Base-by-base conservation (phyloP, 768 basidiomycete genomes). In the Collybia sordida region DNA sequence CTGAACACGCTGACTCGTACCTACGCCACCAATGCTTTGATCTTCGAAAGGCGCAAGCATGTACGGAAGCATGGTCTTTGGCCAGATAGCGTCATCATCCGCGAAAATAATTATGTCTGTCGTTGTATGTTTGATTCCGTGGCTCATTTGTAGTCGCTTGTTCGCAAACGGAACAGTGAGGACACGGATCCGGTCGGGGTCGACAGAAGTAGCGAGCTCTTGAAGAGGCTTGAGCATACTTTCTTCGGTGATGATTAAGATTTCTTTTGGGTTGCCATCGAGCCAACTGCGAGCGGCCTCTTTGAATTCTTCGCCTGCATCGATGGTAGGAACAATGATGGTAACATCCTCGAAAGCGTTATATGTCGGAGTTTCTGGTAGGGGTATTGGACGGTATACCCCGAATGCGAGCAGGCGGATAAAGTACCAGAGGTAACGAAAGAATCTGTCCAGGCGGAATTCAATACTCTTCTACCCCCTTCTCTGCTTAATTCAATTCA, bases 11-110 rank as follows among this genome's bases (percentile, higher is more conserved):
- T 95, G 93, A 38, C 84, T 85, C 4, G 93, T 96, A 28, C 94
- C 93, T 3, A 94, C 93, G 28, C 92, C 93, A 37, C 93, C 93
- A 36, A 96, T 79, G 64, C 89, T 85, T 71, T 95, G 92, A 69
- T 96, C 94, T 69, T 95, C 93, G 61, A 96, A 95, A 63, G 90
- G 93, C 12, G 93, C 91, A 39, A 96, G 81, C 48, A 89, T 82
- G 66, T 86, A 90, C 0, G 90, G 90, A 14, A 96, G 73, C 50
- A 97, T 80, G 2, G 89, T 93, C 0, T 91, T 83, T 1, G 93
- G 92, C 93, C 93, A 97, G 61, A 97, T 93, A 34, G 93, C 93
- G 66, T 97, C 92, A 61, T 97, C 93, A 63, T 95, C 93, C 9
- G 92, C 92, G 60, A 95, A 95, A 21, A 95, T 87, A 66, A 94